Conservation (phyloP, 306 rosid genomes). For the Nissolia schottii region DNA sequence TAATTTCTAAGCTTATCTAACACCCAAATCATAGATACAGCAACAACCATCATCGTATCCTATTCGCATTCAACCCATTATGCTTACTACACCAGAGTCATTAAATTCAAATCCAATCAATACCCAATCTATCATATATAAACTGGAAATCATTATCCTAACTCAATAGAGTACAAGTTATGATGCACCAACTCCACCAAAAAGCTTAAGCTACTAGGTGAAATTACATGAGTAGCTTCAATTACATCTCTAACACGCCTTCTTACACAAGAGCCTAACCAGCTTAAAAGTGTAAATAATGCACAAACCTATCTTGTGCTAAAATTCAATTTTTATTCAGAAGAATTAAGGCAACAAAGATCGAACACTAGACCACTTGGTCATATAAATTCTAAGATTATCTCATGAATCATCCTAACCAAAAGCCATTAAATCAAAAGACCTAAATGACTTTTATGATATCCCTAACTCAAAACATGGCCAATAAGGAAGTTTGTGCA, state of each 20-base stretch:
- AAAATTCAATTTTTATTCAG: neutral
- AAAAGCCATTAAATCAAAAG: neutral
- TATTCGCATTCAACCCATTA: too few species aligned
- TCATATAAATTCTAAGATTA: neutral
- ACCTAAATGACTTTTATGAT: neutral
- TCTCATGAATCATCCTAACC: neutral
- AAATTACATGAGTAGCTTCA: neutral
- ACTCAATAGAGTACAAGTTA: neutral
- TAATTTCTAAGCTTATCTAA: neutral
- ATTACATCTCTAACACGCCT: neutral
- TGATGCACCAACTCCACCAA: neutral
- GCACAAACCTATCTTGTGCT: neutral
- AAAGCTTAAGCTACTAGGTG: neutral
- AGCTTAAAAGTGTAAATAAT: neutral
- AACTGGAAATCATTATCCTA: neutral
- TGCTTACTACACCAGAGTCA: neutral
- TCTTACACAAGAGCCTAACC: neutral
- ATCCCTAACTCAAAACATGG: slow-evolving; percentile 1
- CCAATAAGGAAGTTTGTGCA: slow-evolving; percentile 1
- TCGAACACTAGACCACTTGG: neutral
- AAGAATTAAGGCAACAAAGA: neutral
- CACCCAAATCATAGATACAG: neutral
- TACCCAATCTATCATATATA: neutral
- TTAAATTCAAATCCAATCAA: slow-evolving; percentile 2
- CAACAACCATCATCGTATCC: too few species aligned